phyloP scores from a whole-genome alignment of 1,284 basidiomycete genomes.

The Chondrostereum purpureum region DNA sequence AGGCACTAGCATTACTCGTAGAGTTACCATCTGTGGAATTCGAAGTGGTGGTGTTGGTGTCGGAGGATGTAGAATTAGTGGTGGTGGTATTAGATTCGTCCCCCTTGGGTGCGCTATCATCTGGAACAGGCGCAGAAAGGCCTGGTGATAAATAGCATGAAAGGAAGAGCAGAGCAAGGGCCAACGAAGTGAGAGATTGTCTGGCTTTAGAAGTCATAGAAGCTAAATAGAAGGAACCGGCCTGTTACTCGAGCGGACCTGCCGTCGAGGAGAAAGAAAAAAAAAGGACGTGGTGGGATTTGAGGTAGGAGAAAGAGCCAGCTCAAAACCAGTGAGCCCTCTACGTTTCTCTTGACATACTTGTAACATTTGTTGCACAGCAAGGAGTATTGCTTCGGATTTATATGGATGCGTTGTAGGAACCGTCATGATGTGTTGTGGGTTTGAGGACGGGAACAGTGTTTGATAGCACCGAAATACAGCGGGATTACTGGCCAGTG shows the following conservation, averaged over 20 bases:
- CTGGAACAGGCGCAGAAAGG: background rate
- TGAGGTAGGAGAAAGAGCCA: background rate
- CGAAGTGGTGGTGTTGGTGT: background rate
- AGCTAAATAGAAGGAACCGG: background rate
- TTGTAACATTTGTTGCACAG: no score
- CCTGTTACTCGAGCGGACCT: background rate
- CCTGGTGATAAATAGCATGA: background rate
- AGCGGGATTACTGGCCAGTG: no score
- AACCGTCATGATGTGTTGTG: no score
- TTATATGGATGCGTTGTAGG: no score
- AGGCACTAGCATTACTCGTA: background rate
- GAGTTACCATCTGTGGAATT: background rate
- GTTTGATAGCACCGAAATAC: no score
- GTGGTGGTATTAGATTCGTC: background rate
- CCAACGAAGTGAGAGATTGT: no score
- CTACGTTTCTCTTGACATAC: no score
- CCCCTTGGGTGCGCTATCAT: background rate
- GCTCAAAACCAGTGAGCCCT: no score
- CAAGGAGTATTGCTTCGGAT: no score
- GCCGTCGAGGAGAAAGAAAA: background rate
- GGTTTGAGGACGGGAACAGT: no score
- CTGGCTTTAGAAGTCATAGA: background rate
- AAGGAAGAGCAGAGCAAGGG: background rate
- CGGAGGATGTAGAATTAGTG: background rate
- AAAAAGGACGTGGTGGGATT: background rate